Evolutionary conservation across 2,329 filamentous ascomycete genomes (phyloP).

Genomic region (Cladosporium sp.): DNA sequence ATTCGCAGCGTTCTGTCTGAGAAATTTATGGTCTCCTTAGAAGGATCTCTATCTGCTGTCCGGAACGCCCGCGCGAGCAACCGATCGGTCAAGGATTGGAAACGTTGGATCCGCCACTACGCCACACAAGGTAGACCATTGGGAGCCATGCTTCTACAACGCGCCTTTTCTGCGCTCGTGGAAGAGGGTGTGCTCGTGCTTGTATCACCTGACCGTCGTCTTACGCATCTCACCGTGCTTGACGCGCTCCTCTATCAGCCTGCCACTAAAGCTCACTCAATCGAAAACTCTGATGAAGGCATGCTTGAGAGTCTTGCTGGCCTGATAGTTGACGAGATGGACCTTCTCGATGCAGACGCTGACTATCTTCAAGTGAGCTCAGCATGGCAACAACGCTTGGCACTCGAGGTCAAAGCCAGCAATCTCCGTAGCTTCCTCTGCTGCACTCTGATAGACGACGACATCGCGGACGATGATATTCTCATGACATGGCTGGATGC

Average conservation of each 20-base stretch:
- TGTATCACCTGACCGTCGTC: slow-evolving; percentile 18
- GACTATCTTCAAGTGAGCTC: slow-evolving; percentile 88
- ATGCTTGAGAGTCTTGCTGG: slow-evolving; percentile 59
- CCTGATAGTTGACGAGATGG: slow-evolving; percentile 77
- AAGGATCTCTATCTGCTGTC: slow-evolving; percentile 85
- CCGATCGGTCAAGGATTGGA: slow-evolving; percentile 75
- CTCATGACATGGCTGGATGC: slow-evolving; percentile 84
- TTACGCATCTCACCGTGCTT: slow-evolving; percentile 19
- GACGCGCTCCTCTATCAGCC: slow-evolving; percentile 32
- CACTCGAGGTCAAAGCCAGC: slow-evolving; percentile 78
- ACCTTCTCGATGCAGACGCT: slow-evolving; percentile 78
- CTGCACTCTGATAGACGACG: slow-evolving; percentile 76
- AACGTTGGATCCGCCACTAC: slow-evolving; percentile 78
- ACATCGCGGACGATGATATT: slow-evolving; percentile 71
- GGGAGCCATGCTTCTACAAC: slow-evolving; percentile 85
- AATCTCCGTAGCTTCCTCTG: slow-evolving; percentile 80
- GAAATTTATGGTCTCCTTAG: slow-evolving; percentile 76
- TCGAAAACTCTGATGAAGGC: slow-evolving; percentile 28
- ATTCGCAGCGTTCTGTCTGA: slow-evolving; percentile 75
- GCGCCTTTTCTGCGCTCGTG: slow-evolving; percentile 81
- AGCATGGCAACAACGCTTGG: slow-evolving; percentile 78
- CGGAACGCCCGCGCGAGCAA: slow-evolving; percentile 70
- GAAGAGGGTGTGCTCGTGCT: slow-evolving; percentile 34
- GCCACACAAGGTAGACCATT: slow-evolving; percentile 73
- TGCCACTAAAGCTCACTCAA: slow-evolving; percentile 15